phyloP scores from a whole-genome alignment of 2,329 filamentous ascomycete species.

The Parascedosporium putredinis region DNA sequence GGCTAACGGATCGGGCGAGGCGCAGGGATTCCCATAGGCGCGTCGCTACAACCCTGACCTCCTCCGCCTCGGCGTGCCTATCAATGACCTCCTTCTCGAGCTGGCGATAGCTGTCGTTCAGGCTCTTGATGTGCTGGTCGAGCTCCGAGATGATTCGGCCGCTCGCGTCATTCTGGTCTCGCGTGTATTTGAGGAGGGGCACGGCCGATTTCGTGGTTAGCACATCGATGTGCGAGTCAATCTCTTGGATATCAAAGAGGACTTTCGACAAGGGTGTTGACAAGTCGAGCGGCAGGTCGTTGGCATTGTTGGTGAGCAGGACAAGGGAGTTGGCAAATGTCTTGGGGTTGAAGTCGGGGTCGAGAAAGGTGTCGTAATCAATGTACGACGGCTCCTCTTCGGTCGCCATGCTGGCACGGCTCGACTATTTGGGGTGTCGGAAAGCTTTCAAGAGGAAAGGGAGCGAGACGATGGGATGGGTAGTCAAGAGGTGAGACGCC shows the following conservation, averaged over 20 bases:
- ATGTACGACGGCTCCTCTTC: conserved; percentile 72
- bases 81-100: conserved; percentile 78
- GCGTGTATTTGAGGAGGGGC: conserved; percentile 69
- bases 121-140: conserved; percentile 65
- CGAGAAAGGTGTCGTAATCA: conserved; percentile 86
- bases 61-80: conserved; percentile 76
- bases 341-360: conserved; percentile 69
- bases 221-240: conserved; percentile 89
- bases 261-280: conserved; percentile 88
- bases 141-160: conserved; percentile 63
- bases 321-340: conserved; percentile 84
- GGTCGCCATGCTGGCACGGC: conserved; percentile 18
- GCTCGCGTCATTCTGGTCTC: conserved; percentile 62
- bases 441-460: neutral
- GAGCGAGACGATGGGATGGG: neutral
- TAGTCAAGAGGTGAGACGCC: no score
- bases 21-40: conserved; percentile 72
- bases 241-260: conserved; percentile 92
- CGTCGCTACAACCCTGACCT: conserved; percentile 67
- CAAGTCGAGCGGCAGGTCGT: conserved; percentile 82
- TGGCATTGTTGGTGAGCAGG: conserved; percentile 81
- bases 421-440: neutral
- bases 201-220: conserved; percentile 77
- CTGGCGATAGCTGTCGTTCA: conserved; percentile 78
- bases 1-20: conserved; percentile 63